These are phyloP conservation scores for Nannizziopsis arthrosporioides DNA, from an alignment of 2,329 filamentous ascomycete genomes.

Conservation along the genomic window DNA sequence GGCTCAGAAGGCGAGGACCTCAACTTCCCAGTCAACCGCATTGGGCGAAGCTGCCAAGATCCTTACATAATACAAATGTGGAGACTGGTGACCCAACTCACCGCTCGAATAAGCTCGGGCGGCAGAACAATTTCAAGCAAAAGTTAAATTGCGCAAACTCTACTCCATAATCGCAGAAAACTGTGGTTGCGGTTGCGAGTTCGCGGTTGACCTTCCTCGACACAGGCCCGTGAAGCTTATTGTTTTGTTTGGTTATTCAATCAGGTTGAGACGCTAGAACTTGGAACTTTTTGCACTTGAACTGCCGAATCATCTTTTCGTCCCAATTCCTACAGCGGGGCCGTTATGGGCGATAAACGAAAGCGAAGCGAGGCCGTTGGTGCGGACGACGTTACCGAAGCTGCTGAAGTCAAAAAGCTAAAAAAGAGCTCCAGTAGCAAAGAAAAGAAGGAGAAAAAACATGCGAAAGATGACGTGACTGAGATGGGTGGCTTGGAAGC, in stretches of 20 bases:
- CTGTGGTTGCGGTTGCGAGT: no score
- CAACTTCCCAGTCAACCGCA: no score
- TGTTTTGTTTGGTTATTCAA: no score
- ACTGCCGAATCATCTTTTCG: no score
- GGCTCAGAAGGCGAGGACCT: no score
- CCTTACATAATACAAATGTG: no score
- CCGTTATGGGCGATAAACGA: slow-evolving; percentile 16
- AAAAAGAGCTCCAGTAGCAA: slow-evolving; percentile 13
- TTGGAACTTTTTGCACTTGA: no score
- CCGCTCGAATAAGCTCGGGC: not conserved
- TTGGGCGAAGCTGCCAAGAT: no score
- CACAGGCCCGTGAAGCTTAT: no score
- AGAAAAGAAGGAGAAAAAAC: slow-evolving; percentile 12
- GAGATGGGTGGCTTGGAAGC: slow-evolving; percentile 5
- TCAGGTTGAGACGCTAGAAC: no score
- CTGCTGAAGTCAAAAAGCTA: slow-evolving; percentile 12
- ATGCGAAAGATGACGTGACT: slow-evolving; percentile 11
- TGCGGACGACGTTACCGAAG: slow-evolving; percentile 12
- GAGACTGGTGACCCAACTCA: not conserved
- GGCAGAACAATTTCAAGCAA: slow-evolving; percentile 9
- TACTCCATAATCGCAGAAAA: no score
- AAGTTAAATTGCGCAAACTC: slow-evolving; percentile 3
- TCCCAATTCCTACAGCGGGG: slow-evolving; percentile 10
- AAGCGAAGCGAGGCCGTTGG: slow-evolving; percentile 12
- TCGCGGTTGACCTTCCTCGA: no score